Evolutionary conservation across 345 rosid species (phyloP).

Genomic region (Arabis alpina): DNA sequence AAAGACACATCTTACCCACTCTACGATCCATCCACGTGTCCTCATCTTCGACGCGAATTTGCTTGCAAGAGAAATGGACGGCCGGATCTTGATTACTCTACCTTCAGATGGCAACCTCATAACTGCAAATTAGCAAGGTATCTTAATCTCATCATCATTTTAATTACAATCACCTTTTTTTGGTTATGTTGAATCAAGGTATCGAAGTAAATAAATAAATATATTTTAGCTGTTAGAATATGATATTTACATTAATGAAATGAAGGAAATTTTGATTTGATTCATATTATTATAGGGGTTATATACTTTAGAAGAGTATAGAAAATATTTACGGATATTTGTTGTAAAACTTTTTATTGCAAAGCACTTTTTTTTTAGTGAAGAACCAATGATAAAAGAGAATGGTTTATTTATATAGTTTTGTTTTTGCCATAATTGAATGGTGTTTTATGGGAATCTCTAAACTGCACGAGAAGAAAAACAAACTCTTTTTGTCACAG

Average conservation of each 20-base stretch:
- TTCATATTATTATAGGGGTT: neutral
- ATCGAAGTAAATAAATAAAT: neutral
- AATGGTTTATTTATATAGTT: constrained; percentile 24
- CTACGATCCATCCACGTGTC: constrained; percentile 62
- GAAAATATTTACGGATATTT: constrained; percentile 3
- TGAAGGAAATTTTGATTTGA: constrained; percentile 17
- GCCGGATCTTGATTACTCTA: constrained; percentile 59
- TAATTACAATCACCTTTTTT: neutral
- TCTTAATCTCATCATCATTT: neutral
- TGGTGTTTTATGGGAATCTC: constrained; percentile 33
- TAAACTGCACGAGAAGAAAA: constrained; percentile 15
- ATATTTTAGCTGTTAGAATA: constrained; percentile 1
- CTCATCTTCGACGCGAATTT: constrained; percentile 71
- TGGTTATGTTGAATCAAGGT: constrained; percentile 1
- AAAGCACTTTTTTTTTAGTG: constrained; percentile 31
- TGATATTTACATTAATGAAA: constrained; percentile 8
- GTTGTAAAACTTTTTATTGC: constrained; percentile 1
- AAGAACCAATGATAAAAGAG: constrained; percentile 32
- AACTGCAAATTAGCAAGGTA: constrained; percentile 63
- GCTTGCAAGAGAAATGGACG: constrained; percentile 72
- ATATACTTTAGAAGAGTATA: constrained; percentile 1
- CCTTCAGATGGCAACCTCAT: constrained; percentile 77
- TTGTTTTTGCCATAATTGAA: constrained; percentile 22
- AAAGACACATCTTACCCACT: constrained; percentile 65
- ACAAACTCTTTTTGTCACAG: constrained; percentile 14